These are phyloP conservation scores for Phycomyces nitens DNA, from an alignment of 192 early-diverging fungal genomes.

Conservation along the genomic window DNA sequence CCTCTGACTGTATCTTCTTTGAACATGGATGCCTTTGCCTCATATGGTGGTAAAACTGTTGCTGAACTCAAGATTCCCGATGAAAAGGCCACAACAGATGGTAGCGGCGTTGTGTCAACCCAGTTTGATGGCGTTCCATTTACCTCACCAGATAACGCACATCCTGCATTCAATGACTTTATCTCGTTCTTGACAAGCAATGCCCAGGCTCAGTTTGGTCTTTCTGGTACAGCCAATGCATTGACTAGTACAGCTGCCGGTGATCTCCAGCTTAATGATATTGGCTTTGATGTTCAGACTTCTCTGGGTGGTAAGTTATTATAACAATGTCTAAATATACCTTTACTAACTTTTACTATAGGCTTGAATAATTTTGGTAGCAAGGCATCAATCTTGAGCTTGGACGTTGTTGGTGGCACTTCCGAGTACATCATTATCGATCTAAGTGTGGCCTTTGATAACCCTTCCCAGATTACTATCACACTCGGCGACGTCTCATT, in stretches of 20 bases:
- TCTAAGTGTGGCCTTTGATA: constrained; percentile 38
- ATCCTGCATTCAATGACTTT: constrained; percentile 28
- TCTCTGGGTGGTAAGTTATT: constrained; percentile 28
- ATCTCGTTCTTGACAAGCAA: constrained; percentile 22
- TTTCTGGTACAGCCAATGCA: constrained; percentile 28
- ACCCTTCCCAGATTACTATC: constrained; percentile 53
- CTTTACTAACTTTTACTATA: constrained; percentile 10
- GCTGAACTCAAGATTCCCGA: constrained; percentile 31
- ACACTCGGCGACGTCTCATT: constrained; percentile 45
- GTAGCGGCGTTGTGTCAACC: constrained; percentile 14
- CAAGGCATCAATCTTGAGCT: constrained; percentile 10
- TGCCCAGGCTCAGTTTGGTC: constrained; percentile 20
- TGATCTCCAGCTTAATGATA: constrained; percentile 33
- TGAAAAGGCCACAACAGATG: constrained; percentile 23
- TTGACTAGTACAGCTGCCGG: constrained; percentile 36
- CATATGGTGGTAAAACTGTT: constrained; percentile 14
- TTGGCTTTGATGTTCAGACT: constrained; percentile 38
- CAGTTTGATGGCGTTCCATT: constrained; percentile 33
- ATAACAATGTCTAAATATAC: constrained; percentile 2
- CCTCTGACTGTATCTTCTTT: constrained; percentile 23
- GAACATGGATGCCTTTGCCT: constrained; percentile 31
- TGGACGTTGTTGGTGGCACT: constrained; percentile 28
- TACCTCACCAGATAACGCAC: constrained; percentile 8
- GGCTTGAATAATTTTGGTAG: constrained; percentile 33
- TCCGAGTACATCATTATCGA: constrained; percentile 42